Conservation (phyloP, 257 asterid species). For the Buddleja alternifolia region DNA sequence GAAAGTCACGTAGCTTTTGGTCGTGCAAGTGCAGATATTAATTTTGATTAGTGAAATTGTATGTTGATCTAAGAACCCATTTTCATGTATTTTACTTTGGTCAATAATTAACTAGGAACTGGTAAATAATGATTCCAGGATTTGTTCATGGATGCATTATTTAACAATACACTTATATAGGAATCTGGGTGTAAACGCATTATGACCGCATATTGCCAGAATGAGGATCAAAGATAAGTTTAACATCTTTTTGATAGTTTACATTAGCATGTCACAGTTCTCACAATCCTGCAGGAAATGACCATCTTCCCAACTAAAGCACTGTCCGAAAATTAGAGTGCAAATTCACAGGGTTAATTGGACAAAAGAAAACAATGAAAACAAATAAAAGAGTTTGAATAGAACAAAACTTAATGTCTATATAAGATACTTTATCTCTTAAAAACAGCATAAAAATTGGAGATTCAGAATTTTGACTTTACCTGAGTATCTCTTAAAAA, state of each 20-base stretch:
- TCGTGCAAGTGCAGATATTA: too few species aligned
- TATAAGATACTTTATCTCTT: not conserved
- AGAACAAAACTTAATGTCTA: not conserved
- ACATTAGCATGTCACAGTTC: too few species aligned
- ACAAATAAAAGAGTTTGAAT: conserved; percentile 15
- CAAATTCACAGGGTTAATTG: not conserved
- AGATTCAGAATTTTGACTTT: conserved; percentile 19
- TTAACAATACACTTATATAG: not conserved
- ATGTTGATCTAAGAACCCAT: not conserved
- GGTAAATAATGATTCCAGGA: not conserved
- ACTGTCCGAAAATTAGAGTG: not conserved
- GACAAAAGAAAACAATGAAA: conserved; percentile 7
- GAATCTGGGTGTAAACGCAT: not conserved
- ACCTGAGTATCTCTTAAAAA: conserved; percentile 57
- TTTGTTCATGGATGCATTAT: not conserved
- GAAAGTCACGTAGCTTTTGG: not conserved
- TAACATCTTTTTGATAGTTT: not conserved
- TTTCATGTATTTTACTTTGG: not conserved
- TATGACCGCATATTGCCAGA: too few species aligned
- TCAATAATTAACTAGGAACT: not conserved
- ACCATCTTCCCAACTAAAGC: not conserved
- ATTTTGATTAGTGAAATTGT: too few species aligned
- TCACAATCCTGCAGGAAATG: too few species aligned
- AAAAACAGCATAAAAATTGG: conserved; percentile 8
- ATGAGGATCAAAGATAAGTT: not conserved